Base-by-base conservation (phyloP, 2,329 filamentous ascomycete species). In the Harringtonia aguacate region DNA sequence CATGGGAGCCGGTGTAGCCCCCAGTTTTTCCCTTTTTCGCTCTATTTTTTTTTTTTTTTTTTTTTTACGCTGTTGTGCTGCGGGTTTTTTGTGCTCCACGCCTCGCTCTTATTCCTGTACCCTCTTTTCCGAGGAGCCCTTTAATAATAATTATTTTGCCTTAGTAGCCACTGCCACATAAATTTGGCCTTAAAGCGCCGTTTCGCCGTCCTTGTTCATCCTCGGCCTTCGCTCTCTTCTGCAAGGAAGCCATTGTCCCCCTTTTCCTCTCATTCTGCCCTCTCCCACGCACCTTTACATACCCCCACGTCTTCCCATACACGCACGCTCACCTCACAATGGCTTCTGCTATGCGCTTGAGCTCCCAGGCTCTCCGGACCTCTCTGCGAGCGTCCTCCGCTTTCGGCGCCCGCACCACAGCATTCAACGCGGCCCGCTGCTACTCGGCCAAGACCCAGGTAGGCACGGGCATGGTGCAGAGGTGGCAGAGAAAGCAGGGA, bases 361-460 rank as follows among this genome's bases (percentile, higher is more conserved):
- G 83, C 70, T 80, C 84, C 61, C 77, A 84, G 65, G 80, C 86
- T 67, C 75, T 97, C 63, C 83, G 89, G 70, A 77, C 86, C 61
- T 81, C 84, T 48, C 68, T 86, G 61, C 70, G 75, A 61, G 69
- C 78, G 56, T 74, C 81, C 54, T 73, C 80, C 61, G 43, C 46
- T 17, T 75, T 86, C 60, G 74, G 75, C 63, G 74, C 79, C 62
- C 79, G 81, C 61, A 69, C 73, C 61, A 75, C 79, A 55, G 81
- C 81, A 63, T 89, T 88, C 74, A 87, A 82, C 70, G 82, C 84
- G 63, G 70, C 84, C 62, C 82, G 92, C 69, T 88, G 78, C 77
- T 95, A 95, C 73, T 95, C 89, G 51, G 82, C 87, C 55, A 95
- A 95, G 79, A 78, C 83, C 57, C 81, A 89, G 77, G 88, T 94